phyloP scores from a whole-genome alignment of 2,329 filamentous ascomycete genomes.

The Microcera coccophila region DNA sequence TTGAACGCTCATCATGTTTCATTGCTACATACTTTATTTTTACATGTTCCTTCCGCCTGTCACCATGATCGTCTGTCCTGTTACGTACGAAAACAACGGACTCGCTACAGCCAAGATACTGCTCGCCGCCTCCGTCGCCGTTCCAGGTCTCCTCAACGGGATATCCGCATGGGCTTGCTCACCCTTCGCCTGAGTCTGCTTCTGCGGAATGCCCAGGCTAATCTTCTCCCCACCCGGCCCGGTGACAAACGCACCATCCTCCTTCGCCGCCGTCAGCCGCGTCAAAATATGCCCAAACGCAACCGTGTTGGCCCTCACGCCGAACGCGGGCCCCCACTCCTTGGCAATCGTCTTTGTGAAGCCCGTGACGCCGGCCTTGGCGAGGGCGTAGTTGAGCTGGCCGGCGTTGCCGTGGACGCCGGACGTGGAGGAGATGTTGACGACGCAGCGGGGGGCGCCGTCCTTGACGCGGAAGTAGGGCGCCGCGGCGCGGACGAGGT shows the following conservation, averaged over 20 bases:
- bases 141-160: slow-evolving; percentile 71
- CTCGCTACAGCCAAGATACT: slow-evolving; percentile 75
- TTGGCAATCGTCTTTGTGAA: slow-evolving; percentile 88
- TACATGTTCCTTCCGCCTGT: slow-evolving; percentile 69
- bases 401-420: slow-evolving; percentile 84
- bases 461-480: slow-evolving; percentile 87
- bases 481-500: slow-evolving; percentile 72
- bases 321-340: slow-evolving; percentile 82
- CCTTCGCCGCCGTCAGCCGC: slow-evolving; percentile 77
- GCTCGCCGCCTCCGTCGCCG: slow-evolving; percentile 74
- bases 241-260: slow-evolving; percentile 73
- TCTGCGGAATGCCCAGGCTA: slow-evolving; percentile 66
- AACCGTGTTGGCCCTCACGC: slow-evolving; percentile 77
- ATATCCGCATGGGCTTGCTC: slow-evolving; percentile 62
- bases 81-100: slow-evolving; percentile 79
- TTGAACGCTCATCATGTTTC: background rate
- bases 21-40: background rate
- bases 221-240: slow-evolving; percentile 74
- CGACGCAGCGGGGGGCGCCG: slow-evolving; percentile 69
- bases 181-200: slow-evolving; percentile 45
- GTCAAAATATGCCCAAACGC: slow-evolving; percentile 82
- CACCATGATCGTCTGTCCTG: slow-evolving; percentile 81
- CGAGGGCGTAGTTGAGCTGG: slow-evolving; percentile 84
- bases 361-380: slow-evolving; percentile 78
- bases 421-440: slow-evolving; percentile 80